Conservation (phyloP, 306 rosid species). For the Dalbergia oliveri region DNA sequence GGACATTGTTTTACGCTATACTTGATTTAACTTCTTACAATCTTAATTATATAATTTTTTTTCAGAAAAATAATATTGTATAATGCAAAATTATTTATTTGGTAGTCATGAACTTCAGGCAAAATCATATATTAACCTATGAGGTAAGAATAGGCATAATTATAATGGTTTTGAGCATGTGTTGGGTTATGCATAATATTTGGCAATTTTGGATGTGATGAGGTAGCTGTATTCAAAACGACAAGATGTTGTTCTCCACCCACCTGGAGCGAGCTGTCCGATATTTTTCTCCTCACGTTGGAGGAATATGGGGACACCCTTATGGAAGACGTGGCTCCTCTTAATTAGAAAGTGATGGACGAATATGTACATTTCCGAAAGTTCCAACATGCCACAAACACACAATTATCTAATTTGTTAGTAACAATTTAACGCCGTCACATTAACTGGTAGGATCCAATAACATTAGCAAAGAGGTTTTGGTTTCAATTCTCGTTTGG, state of each 20-base stretch:
- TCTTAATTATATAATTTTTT: too few species aligned
- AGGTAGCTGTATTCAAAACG: background rate
- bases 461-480: background rate
- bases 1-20: too few species aligned
- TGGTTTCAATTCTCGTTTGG: background rate
- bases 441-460: background rate
- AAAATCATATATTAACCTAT: too few species aligned
- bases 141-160: too few species aligned
- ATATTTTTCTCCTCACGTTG: background rate
- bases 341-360: background rate
- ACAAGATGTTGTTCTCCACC: slow-evolving; percentile 21
- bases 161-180: too few species aligned
- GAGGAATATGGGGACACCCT: slow-evolving; percentile 8
- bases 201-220: too few species aligned
- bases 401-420: background rate
- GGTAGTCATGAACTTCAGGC: too few species aligned
- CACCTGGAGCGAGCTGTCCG: slow-evolving; percentile 18
- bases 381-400: background rate
- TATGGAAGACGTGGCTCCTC: background rate
- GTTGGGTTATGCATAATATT: too few species aligned
- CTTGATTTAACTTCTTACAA: too few species aligned
- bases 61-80: too few species aligned
- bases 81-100: too few species aligned
- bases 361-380: slow-evolving; percentile 3
- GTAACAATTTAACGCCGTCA: background rate